Evolutionary conservation across 805 yeast species (phyloP), one percentile per base, ranked within the genome.

Genomic region (Maudiozyma bulderi): DNA sequence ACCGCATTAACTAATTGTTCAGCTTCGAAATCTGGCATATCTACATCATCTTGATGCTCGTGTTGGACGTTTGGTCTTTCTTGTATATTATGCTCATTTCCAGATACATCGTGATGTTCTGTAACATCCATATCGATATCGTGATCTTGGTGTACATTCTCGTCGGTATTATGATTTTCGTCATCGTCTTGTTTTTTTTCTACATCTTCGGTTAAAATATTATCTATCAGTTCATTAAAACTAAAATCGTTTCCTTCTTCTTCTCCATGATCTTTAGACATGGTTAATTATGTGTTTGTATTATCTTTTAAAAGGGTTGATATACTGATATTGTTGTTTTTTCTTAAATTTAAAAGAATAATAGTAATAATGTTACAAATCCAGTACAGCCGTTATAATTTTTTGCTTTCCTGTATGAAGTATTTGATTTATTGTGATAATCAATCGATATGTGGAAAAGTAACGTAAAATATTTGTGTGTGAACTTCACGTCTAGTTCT

Each of bases 1-100:
- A 70, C 74, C 14, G 67, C 71, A 20, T 68, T 64, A 20, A 67
- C 73, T 30, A 71, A 51, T 51, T 68, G 72, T 30, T 47, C 49
- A 6, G 65, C 72, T 8, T 54, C 56, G 39, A 60, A 57, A 40
- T 54, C 55, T 1, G 62, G 64, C n/a, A 59, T 39, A n/a, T 57
- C 56, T 8, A 48, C 49, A 34, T 51, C 52, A 2, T 45, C 52
- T 20, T 47, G 52, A 42, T 50, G 48, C 14, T 35, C 34, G 29
- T 45, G 40, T 11, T n/a, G 2, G n/a, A 11, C n/a, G 37, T 34
- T 10, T n/a, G 11, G n/a, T 11, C 4, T 34, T 20, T 20, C 26
- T 20, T 20, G 26, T 20, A 20, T 20, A 20, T 20, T 20, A 20
- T 20, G 26, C 26, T 20, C 26, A 20, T 20, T 20, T 20, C 2